Conservation (phyloP, 176 grass and related monocot genomes). For the Eragrostis curvula region DNA sequence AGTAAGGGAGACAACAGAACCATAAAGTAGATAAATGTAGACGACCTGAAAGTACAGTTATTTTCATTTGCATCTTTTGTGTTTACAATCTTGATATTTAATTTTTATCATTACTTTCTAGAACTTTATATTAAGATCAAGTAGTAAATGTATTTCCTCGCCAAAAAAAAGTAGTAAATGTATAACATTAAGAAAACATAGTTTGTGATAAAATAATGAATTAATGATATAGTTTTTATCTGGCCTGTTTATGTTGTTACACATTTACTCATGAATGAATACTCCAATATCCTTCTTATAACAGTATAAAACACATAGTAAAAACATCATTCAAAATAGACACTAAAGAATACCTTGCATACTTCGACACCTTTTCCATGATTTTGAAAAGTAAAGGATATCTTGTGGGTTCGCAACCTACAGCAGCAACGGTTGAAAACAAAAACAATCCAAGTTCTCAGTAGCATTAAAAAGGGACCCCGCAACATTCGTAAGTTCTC, state of each 20-base stretch:
- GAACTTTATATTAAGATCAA: no score
- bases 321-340: neutral
- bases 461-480: neutral
- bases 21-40: neutral
- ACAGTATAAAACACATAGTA: neutral
- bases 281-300: neutral
- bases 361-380: conserved; percentile 48
- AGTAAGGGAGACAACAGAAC: neutral
- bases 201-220: neutral
- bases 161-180: no score
- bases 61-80: neutral
- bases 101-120: neutral
- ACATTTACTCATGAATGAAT: neutral
- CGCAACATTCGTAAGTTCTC: neutral
- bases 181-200: neutral
- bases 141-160: no score
- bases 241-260: no score
- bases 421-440: neutral
- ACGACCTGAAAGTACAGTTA: neutral
- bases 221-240: neutral
- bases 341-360: conserved; percentile 48
- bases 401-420: conserved; percentile 95
- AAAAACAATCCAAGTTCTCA: neutral
- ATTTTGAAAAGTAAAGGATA: conserved; percentile 70
- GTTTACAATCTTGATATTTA: neutral